Evolutionary conservation across 352 stramenopile species (phyloP), one percentile per base, ranked within the genome.

Genomic region (Globisporangium rhizosaccharum): DNA sequence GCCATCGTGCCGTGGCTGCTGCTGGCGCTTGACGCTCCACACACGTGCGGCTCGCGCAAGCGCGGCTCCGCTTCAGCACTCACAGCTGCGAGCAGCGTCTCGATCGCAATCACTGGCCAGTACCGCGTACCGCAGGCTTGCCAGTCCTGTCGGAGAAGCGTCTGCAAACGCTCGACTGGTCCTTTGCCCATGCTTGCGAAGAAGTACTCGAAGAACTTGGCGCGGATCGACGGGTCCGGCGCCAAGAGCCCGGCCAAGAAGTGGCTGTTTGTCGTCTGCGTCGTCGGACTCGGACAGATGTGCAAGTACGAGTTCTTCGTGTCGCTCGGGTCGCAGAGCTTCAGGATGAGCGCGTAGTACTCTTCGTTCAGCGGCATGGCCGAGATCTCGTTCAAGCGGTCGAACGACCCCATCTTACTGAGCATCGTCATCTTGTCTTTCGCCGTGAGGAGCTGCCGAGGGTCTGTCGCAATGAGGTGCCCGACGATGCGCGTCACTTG

Each of bases 371-470:
- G 62, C 25, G 86, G 87, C 47, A 93, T 66, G 30, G 87, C 81
- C 15, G 86, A 85, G 36, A 94, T 91, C 53, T 96, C 87, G 50
- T 91, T 90, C 7, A 96, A 56, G 10, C 87, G 79, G 45, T 96
- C 85, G 55, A 96, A 94, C 14, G 75, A 83, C 10, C 77, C 68
- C 85, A 96, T 94, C 67, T 96, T 96, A 37, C 67, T 85, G 4
- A 96, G 67, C 57, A 96, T 61, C 30, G 81, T 83, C 79, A 93
- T 90, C 50, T 94, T 94, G 67, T 96, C 87, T 63, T 96, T 96
- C 36, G 83, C 73, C 5, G 82, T 82, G 50, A 96, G 72, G n/a
- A 93, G 54, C 56, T 91, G 80, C 18, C 80, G 69, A 20, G 70
- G 62, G 18, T 76, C 60, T 6, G 75, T 70, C 15, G 72, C 85